Percentiles rank a stretch among this genome's conserved stretches.
These are phyloP conservation scores for Tetragonia tetragonoides DNA, from an alignment of 148 eudicot genomes.

Conservation along the genomic window DNA sequence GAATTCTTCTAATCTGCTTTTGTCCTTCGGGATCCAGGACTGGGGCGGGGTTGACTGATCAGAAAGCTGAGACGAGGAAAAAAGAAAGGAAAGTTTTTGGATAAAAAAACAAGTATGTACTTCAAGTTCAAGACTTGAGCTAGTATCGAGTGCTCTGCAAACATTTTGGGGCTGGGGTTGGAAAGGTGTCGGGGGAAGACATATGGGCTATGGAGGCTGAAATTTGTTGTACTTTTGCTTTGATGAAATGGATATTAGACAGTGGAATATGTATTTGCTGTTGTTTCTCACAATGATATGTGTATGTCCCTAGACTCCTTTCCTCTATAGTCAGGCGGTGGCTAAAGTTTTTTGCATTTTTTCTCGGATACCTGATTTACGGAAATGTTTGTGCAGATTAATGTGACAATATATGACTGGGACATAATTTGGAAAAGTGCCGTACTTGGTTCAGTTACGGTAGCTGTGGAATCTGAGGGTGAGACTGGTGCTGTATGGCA, in stretches of 20 bases:
- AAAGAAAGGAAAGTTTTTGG: not conserved
- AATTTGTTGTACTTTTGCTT: not conserved
- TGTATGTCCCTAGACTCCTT: not conserved
- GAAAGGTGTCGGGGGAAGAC: not conserved
- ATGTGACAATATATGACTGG: conserved; percentile 90
- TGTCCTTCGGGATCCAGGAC: too few relatives aligned
- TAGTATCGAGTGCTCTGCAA: too few relatives aligned
- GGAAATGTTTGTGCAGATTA: conserved; percentile 52
- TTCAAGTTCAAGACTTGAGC: too few relatives aligned
- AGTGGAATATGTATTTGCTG: not conserved
- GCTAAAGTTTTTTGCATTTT: not conserved
- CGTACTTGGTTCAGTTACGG: conserved; percentile 74
- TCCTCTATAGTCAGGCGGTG: too few relatives aligned
- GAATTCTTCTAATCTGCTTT: too few relatives aligned
- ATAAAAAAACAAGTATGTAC: too few relatives aligned
- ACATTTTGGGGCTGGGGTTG: too few relatives aligned
- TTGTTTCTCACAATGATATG: not conserved
- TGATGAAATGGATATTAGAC: not conserved
- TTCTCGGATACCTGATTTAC: conserved; percentile 7
- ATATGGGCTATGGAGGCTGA: not conserved
- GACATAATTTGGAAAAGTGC: conserved; percentile 94
- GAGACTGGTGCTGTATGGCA: conserved; percentile 82
- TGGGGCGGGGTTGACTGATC: too few relatives aligned
- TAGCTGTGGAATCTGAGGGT: conserved; percentile 71
- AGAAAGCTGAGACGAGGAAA: not conserved